These are phyloP conservation scores for Backusella morwellensis DNA, from an alignment of 192 early-diverging fungal species.

Conservation along the genomic window DNA sequence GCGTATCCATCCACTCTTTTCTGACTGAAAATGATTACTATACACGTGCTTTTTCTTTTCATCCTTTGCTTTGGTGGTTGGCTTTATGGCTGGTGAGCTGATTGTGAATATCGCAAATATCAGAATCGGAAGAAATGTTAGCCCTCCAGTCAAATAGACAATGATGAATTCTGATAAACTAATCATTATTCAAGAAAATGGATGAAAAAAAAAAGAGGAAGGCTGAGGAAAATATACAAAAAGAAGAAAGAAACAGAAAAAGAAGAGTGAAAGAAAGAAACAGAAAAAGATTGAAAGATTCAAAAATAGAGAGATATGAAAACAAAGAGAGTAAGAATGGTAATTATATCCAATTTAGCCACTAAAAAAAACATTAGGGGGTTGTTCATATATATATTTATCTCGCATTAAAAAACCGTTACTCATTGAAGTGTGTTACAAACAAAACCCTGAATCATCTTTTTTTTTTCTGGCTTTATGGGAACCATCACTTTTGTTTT, in stretches of 20 bases:
- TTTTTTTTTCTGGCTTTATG: neutral
- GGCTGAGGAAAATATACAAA: neutral
- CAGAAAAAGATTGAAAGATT: neutral
- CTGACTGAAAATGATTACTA: neutral
- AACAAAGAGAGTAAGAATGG: neutral
- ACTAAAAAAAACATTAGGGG: neutral
- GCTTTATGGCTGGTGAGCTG: neutral
- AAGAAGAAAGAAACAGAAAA: neutral
- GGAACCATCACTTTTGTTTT: neutral
- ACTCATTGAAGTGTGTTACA: neutral
- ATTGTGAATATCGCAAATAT: neutral
- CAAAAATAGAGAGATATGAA: neutral
- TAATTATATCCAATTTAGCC: neutral
- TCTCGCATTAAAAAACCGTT: neutral
- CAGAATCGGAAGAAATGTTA: conserved; percentile 13
- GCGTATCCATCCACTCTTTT: conserved; percentile 12
- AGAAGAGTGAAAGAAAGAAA: neutral
- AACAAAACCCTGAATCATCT: neutral
- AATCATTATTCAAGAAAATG: conserved; percentile 1
- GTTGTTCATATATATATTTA: conserved; percentile 1
- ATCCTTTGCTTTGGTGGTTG: neutral
- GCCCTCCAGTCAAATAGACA: conserved; percentile 6
- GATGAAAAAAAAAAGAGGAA: neutral
- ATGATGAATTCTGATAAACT: neutral
- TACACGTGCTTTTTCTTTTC: neutral